Evolutionary conservation across 495 filamentous ascomycete genomes (phyloP).

Genomic region (Aspergillus conjunctus): DNA sequence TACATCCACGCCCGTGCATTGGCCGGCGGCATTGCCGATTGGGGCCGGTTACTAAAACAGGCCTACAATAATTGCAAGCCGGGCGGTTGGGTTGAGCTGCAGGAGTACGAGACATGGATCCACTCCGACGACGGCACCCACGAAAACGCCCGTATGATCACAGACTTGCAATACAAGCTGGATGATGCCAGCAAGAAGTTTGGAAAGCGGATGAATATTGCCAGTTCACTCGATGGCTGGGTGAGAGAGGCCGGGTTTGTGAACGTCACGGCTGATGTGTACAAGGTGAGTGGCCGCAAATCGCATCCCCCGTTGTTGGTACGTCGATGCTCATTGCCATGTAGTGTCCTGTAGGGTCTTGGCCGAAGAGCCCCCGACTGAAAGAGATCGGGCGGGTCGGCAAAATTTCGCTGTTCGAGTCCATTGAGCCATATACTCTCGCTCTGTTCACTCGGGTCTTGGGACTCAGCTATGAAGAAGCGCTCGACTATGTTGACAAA

Average conservation of each 20-base stretch:
- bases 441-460: conserved; percentile 58
- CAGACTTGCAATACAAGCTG: conserved; percentile 34
- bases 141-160: conserved; percentile 25
- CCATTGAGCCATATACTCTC: conserved; percentile 54
- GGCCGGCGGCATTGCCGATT: conserved; percentile 49
- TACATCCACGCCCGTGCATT: conserved; percentile 52
- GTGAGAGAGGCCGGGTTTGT: conserved; percentile 38
- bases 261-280: conserved; percentile 41
- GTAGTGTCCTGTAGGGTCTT: conserved; percentile 49
- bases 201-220: conserved; percentile 44
- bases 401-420: conserved; percentile 39
- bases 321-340: background rate
- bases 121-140: conserved; percentile 44
- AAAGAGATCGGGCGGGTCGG: conserved; percentile 53
- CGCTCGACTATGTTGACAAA: conserved; percentile 37
- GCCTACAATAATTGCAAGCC: conserved; percentile 48
- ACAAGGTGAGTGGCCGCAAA: conserved; percentile 37
- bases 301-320: background rate
- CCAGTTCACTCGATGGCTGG: conserved; percentile 25
- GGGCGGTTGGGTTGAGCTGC: conserved; percentile 58
- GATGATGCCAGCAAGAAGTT: conserved; percentile 38
- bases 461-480: conserved; percentile 45
- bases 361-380: conserved; percentile 51
- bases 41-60: conserved; percentile 41
- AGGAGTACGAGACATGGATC: conserved; percentile 49